Percentiles rank a stretch among this genome's conserved stretches.
These are phyloP conservation scores for Calonectria henricotiae DNA, from an alignment of 2,329 filamentous ascomycete genomes.

Conservation along the genomic window DNA sequence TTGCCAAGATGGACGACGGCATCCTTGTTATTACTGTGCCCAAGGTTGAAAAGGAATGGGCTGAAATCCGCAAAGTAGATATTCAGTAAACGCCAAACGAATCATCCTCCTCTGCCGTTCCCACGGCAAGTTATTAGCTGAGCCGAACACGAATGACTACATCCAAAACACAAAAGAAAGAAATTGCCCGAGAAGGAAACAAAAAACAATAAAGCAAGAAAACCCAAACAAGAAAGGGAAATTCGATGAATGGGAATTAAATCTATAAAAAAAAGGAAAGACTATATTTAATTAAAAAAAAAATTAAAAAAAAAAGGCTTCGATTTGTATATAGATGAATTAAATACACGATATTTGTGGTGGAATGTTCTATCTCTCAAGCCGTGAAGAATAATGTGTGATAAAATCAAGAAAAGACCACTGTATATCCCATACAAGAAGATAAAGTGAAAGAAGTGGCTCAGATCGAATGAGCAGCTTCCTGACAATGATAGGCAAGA, in stretches of 20 bases:
- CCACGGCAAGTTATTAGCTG: slow-evolving; percentile 11
- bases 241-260: neutral
- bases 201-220: slow-evolving; percentile 14
- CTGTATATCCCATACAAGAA: too few species aligned
- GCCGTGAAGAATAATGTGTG: neutral
- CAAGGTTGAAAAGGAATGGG: slow-evolving; percentile 79
- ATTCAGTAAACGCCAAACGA: slow-evolving; percentile 61
- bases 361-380: slow-evolving; percentile 3
- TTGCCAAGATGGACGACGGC: slow-evolving; percentile 85
- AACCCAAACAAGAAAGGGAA: slow-evolving; percentile 11
- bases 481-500: neutral
- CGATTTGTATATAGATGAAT: slow-evolving; percentile 23
- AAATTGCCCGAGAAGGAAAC: slow-evolving; percentile 6
- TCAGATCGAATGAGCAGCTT: too few species aligned
- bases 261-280: slow-evolving; percentile 16
- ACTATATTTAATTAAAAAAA: too few species aligned
- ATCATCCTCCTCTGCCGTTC: neutral
- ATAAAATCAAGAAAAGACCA: neutral
- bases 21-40: slow-evolving; percentile 84
- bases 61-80: slow-evolving; percentile 74
- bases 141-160: neutral
- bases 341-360: slow-evolving; percentile 30
- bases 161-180: neutral
- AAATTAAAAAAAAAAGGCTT: neutral
- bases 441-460: too few species aligned